phyloP scores from a whole-genome alignment of 2,329 filamentous ascomycete species.

The Trichoderma sp. region DNA sequence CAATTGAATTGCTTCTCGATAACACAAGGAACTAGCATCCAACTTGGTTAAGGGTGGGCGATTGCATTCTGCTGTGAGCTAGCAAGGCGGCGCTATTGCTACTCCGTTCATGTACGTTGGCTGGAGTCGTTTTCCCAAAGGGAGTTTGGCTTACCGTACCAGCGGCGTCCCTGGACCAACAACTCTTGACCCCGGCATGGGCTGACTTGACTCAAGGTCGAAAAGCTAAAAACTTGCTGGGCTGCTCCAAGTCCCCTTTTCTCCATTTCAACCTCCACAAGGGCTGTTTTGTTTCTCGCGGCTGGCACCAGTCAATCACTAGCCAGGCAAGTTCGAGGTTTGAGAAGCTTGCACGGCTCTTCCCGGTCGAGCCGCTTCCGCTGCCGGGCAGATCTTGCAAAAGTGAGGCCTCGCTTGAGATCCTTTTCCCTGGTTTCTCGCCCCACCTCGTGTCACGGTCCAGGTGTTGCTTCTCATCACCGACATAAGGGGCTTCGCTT shows the following conservation, averaged over 20 bases:
- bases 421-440: not conserved
- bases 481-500: not conserved
- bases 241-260: constrained; percentile 2
- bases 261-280: constrained; percentile 11
- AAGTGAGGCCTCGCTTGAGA: not conserved
- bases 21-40: not conserved
- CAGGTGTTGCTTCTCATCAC: not conserved
- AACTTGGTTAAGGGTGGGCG: not conserved
- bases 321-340: not conserved
- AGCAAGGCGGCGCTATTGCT: not conserved
- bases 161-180: not conserved
- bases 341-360: not conserved
- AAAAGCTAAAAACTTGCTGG: constrained; percentile 7
- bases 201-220: not conserved
- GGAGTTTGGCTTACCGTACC: not conserved
- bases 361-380: constrained; percentile 11
- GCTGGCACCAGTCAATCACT: not conserved
- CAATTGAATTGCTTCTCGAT: not conserved
- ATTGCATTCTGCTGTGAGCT: not conserved
- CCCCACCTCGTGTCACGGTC: constrained; percentile 2
- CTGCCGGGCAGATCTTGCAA: not conserved
- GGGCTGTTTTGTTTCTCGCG: not conserved
- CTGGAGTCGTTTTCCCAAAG: not conserved
- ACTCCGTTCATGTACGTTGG: not conserved
- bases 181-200: not conserved